phyloP scores from a whole-genome alignment of 371 early-diverging fungal genomes.

The Massospora cicadina region DNA sequence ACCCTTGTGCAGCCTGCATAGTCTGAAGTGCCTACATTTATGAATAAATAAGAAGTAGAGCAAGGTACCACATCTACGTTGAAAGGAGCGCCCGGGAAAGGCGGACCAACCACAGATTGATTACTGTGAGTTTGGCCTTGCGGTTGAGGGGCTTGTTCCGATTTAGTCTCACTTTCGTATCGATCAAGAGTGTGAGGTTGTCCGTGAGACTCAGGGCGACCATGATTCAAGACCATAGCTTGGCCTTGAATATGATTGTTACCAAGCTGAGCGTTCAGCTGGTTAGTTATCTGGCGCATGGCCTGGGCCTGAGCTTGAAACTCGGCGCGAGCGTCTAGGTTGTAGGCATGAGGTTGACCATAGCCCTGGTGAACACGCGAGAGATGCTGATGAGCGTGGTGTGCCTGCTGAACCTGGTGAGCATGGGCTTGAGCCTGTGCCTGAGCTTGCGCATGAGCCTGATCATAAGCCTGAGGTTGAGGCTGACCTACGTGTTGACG shows the following conservation, averaged over 20 bases:
- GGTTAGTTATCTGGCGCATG: constrained; percentile 5
- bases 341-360: neutral
- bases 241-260: neutral
- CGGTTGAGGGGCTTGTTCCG: neutral
- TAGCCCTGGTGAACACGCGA: neutral
- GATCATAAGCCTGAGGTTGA: neutral
- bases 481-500: neutral
- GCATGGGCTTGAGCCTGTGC: constrained; percentile 10
- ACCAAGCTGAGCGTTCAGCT: neutral
- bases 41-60: neutral
- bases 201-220: neutral
- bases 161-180: neutral
- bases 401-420: neutral
- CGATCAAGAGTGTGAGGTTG: neutral
- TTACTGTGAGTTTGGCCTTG: neutral
- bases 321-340: neutral
- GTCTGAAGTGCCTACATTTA: neutral
- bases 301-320: constrained; percentile 5
- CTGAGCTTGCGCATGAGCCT: constrained; percentile 3
- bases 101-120: neutral
- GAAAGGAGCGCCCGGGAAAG: neutral
- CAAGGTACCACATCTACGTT: neutral
- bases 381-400: neutral
- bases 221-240: neutral
- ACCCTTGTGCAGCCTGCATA: constrained; percentile 1